phyloP scores from a whole-genome alignment of 2,329 filamentous ascomycete species.

The Cercospora zeina region DNA sequence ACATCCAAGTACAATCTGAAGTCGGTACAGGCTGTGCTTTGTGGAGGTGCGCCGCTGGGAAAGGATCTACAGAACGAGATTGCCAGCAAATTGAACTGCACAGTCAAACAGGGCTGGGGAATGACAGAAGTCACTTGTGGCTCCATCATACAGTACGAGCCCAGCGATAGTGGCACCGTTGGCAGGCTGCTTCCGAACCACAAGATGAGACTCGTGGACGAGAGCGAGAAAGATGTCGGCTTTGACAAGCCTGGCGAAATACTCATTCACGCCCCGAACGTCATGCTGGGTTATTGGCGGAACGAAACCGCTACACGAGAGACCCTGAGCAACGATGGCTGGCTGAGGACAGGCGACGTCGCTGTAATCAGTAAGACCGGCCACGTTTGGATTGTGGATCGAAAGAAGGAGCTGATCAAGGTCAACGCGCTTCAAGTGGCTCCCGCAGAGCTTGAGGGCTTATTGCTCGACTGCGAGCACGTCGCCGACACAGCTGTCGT shows the following conservation, averaged over 20 bases:
- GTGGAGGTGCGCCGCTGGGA: conserved; percentile 47
- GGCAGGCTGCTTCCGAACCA: conserved; percentile 45
- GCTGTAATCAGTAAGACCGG: conserved; percentile 38
- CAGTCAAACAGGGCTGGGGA: conserved; percentile 46
- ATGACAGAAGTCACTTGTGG: conserved; percentile 46
- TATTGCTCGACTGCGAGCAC: conserved; percentile 54
- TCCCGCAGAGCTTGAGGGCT: conserved; percentile 39
- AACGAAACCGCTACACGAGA: conserved; percentile 46
- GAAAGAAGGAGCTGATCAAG: conserved; percentile 37
- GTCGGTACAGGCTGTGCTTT: conserved; percentile 45
- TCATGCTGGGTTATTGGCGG: conserved; percentile 47
- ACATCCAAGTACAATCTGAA: conserved; percentile 46
- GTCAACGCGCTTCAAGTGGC: conserved; percentile 31
- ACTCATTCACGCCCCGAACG: conserved; percentile 44
- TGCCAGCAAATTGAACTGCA: conserved; percentile 39
- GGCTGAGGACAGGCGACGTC: conserved; percentile 43
- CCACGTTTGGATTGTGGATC: conserved; percentile 42
- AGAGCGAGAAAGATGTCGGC: conserved; percentile 45
- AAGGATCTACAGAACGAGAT: conserved; percentile 48
- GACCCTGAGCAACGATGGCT: conserved; percentile 43
- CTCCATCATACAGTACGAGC: conserved; percentile 42
- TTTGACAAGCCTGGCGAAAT: conserved; percentile 45
- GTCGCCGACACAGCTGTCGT: conserved; percentile 59
- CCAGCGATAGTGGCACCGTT: conserved; percentile 42
- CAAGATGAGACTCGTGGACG: conserved; percentile 45